Base-by-base conservation (phyloP, 2,329 filamentous ascomycete genomes). In the Cryphonectria radicalis region DNA sequence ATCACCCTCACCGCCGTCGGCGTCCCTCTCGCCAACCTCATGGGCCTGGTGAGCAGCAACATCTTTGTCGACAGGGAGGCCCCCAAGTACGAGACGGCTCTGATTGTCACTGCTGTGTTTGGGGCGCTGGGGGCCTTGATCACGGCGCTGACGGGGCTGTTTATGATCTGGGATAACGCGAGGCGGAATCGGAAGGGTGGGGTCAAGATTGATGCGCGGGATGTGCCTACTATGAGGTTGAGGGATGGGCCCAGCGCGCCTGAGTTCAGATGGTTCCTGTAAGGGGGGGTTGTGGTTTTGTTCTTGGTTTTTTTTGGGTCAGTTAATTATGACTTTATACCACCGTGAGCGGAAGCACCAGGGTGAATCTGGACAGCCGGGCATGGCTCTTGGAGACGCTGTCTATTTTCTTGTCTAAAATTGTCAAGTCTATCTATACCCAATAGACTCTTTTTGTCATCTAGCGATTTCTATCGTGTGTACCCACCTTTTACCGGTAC, bases 1-100 rank as follows among this genome's bases (percentile, higher is more conserved):
- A 85, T 93, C 7, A 85, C 90, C 0, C 83, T 94, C 19, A 94
- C 92, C 0, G 90, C 89, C 40, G 86, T 94, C 25, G 91, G 90
- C 35, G 92, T 95, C 0, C 92, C 92, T 0, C 79, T 93, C 13
- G 92, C 92, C 4, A 95, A 95, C 74, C 78, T 94, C 50, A 94
- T 94, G 90, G 92, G 91, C 4, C 82, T 93, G 0, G 89, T 93
- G 0, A 85, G 85, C 40, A 89, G 87, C 73, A 93, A 93, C 75
- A 90, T 92, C 71, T 93, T 93, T 80, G 83, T 86, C 22, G 82
- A 84, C 55, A 80, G 90, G 75, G 89, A 92, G 76, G 86, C 85
- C 69, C 76, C 91, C 0, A 88, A 91, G 75, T 93, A 93, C 76
- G 83, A 88, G 68, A 90, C 90, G 0, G 91, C 91, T 0, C 79